phyloP scores from a whole-genome alignment of 83 land plant genomes.

The Thuja plicata region DNA sequence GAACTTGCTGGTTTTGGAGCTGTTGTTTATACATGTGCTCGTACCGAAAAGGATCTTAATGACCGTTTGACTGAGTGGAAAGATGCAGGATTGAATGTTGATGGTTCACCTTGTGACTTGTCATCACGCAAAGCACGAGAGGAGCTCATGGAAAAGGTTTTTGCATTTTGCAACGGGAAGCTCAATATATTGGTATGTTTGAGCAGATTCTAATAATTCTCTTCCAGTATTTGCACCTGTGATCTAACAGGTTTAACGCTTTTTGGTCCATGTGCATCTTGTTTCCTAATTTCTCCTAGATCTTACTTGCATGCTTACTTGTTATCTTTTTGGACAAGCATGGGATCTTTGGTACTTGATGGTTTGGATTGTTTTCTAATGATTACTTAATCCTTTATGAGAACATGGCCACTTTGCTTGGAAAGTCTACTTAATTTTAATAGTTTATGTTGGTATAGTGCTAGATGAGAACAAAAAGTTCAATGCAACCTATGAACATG shows the following conservation, averaged over 20 bases:
- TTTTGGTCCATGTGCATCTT: background rate
- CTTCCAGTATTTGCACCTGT: background rate
- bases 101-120: background rate
- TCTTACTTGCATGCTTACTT: background rate
- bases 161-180: slow-evolving; percentile 47
- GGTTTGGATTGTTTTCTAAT: background rate
- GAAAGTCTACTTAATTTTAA: background rate
- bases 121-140: slow-evolving; percentile 5
- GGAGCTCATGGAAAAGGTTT: slow-evolving; percentile 35
- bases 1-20: slow-evolving; percentile 65
- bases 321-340: background rate
- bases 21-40: slow-evolving; percentile 47
- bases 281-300: background rate
- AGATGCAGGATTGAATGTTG: background rate
- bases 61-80: slow-evolving; percentile 41
- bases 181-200: slow-evolving; percentile 18
- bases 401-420: background rate
- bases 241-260: background rate
- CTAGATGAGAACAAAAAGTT: background rate
- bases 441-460: background rate
- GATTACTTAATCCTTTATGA: background rate
- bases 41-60: slow-evolving; percentile 40
- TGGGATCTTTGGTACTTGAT: background rate
- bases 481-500: background rate
- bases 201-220: background rate